Evolutionary conservation across 805 yeast genomes (phyloP), one percentile per base, ranked within the genome.

Genomic region (Saccharomycopsis microspora): DNA sequence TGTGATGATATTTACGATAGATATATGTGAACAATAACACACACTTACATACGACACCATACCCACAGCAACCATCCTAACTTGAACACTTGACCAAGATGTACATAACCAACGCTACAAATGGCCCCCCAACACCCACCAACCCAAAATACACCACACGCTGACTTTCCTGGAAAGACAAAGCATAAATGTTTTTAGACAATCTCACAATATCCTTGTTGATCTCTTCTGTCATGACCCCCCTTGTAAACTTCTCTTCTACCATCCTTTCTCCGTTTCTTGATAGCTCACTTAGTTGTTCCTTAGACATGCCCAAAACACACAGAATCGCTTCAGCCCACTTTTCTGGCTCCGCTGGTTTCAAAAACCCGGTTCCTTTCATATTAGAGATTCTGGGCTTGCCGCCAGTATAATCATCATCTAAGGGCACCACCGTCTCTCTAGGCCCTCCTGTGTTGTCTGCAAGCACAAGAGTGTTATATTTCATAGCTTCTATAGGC

Each of bases 401-500:
- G 11, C 42, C 31, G 30, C 60, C 58, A 46, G 63, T 59, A 5
- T 51, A 44, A 33, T 63, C 65, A 4, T 53, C 47, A 31, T 50
- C 51, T 7, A 67, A 50, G 2, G 71, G 60, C 2, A 59, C 54
- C 3, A 70, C 58, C 0, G 96, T 82, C 60, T 93, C 99, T 35
- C 80, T 64, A 0, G 98, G 98, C 0, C 99, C 99, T 31, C 98
- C 99, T 38, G 78, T 78, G 58, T 85, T 78, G 4, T 82, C 81
- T 0, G 96, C 96, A 45, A 93, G 65, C 0, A 89, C 96, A 0
- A 95, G 87, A 0, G 82, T 81, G 32, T 85, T 82, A 49, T 76
- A 70, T 42, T 82, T 72, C 97, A 93, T 89, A 8, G 96, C 89
- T 61, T 93, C 98, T 10, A 93, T 71, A 1, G 99, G 99, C 6